Evolutionary conservation across 2,329 filamentous ascomycete genomes (phyloP), one percentile per base, ranked within the genome.

Genomic region (Beauveria pseudobassiana): DNA sequence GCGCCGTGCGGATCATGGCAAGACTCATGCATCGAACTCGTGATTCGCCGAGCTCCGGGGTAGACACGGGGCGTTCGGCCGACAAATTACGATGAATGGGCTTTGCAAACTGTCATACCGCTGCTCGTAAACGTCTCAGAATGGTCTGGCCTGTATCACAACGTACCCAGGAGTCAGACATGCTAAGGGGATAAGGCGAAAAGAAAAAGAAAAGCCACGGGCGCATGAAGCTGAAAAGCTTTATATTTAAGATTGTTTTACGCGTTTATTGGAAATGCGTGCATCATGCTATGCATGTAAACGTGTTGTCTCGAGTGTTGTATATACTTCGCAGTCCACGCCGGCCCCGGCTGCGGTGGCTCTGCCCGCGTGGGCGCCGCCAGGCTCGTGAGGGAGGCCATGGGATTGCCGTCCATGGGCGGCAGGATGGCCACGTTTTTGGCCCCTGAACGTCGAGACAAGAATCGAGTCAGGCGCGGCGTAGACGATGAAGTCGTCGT

Each of bases 401-500:
- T 51, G 8, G 56, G 38, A n/a, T 5, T 51, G 10, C 46, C 22
- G 9, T 59, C 18, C 12, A 51, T 43, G 18, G 48, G 24, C 5
- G 46, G 58, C n/a, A 49, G 58, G n/a, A 60, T 34, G 3, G 26
- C 14, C 8, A 45, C 24, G 12, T 43, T 18, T 14, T 40, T 46
- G 16, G 14, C 40, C 8, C 22, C 40, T 40, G 30, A 62, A 62
- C 9, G 38, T 40, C 14, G 60, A 62, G 14, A 62, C 46, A 14
- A 58, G 38, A 8, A 57, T 40, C 14, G 53, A 57, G 46, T 62
- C 53, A 16, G 60, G 53, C 45, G 49, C 53, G 8, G 60, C 53
- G 18, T 57, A 57, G 26, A 62, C 38, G 26, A 62, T 53, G 22
- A 57, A 58, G 34, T 57, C 53, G 46, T 62, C 60, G 28, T 62